Evolutionary conservation across 352 stramenopile genomes (phyloP), one percentile per base, ranked within the genome.

Genomic region (Phytophthora hybrid): DNA sequence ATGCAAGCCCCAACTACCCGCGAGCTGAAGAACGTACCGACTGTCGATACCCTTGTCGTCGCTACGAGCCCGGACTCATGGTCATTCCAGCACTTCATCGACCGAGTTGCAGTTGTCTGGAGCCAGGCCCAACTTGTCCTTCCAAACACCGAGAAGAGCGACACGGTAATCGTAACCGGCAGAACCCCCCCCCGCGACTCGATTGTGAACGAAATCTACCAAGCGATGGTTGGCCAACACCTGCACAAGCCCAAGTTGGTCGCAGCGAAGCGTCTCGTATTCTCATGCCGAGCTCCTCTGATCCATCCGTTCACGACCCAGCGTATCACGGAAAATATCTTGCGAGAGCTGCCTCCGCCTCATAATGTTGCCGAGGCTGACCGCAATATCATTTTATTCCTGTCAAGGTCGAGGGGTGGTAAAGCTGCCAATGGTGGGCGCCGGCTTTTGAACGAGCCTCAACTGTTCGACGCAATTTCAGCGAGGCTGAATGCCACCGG

Each of bases 41-140:
- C 13, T 5, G 66, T 78, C 37, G 71, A 73, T 21, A 79, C 72
- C 1, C 32, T 79, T 13, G 54, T 79, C 19, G 47, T 79, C 18
- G 72, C 67, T 1, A 79, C 72, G 1, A 79, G 61, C 19, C 66
- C 72, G 1, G 72, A 79, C 51, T 79, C 72, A n/a, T 79, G 72
- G 72, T 79, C 72, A 18, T 79, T 79, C 58, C 72, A 79, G 72
- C 66, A 79, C 37, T 79, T 79, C 66, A 58, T 79, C 37, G 72
- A 79, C 64, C 72, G 72, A 44, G 72, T 79, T 29, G 72, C 62
- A 7, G 72, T 72, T 32, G 72, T 79, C 29, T 79, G 72, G 61
- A 79, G 72, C 39, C 72, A 79, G 54, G 72, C 72, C 7, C 72
- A 79, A 54, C 41, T 79, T 7, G 62, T 76, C 5, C 63, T 79